Conservation (phyloP, 306 rosid genomes). For the Castanea crenata region DNA sequence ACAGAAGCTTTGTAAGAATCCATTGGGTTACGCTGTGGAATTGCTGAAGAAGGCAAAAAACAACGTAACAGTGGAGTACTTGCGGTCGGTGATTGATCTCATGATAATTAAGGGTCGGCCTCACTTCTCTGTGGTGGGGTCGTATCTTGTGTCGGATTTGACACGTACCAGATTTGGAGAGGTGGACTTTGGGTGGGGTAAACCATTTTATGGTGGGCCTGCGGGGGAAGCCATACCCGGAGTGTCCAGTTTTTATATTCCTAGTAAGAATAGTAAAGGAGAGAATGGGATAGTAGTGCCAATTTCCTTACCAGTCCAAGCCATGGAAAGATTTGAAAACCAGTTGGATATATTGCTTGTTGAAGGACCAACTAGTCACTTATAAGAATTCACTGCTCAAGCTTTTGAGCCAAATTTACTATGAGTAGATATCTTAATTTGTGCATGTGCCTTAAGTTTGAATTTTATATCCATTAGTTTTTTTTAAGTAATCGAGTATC, state of each 20-base stretch:
- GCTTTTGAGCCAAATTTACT: not conserved
- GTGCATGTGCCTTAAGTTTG: too few relatives aligned
- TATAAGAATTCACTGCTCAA: not conserved
- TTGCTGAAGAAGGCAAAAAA: slow-evolving; percentile 47
- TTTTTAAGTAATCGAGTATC: too few relatives aligned
- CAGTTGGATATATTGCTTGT: slow-evolving; percentile 19
- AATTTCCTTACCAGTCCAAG: slow-evolving; percentile 40
- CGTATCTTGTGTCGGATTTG: too few relatives aligned
- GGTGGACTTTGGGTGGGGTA: too few relatives aligned
- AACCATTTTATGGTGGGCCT: too few relatives aligned
- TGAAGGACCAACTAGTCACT: too few relatives aligned
- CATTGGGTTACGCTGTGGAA: slow-evolving; percentile 46
- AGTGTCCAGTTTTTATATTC: slow-evolving; percentile 2
- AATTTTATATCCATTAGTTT: not conserved
- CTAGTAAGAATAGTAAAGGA: slow-evolving; percentile 27
- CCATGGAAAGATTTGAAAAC: slow-evolving; percentile 42
- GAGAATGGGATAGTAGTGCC: slow-evolving; percentile 51
- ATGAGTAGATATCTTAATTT: too few relatives aligned
- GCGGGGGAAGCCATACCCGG: too few relatives aligned
- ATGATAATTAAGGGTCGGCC: slow-evolving; percentile 45
- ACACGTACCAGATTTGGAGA: too few relatives aligned
- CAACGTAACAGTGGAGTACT: slow-evolving; percentile 47
- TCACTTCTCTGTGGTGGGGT: too few relatives aligned
- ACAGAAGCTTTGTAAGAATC: slow-evolving; percentile 30
- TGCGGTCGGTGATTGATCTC: slow-evolving; percentile 49